Evolutionary conservation across 768 basidiomycete genomes (phyloP).

Genomic region (Panus rudis): DNA sequence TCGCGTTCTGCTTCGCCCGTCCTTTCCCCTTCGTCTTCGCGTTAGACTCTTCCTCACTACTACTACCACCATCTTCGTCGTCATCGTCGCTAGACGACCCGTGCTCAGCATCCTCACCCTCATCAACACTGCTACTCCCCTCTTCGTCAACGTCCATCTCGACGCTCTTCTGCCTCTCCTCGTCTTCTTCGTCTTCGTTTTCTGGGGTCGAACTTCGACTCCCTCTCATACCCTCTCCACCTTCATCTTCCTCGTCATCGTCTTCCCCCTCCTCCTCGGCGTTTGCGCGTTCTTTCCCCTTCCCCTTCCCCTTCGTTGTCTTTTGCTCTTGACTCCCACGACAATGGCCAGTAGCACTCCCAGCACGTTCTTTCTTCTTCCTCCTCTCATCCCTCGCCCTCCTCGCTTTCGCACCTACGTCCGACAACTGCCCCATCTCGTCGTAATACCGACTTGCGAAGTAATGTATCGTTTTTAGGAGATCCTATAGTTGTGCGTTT

Average conservation of each 20-base stretch:
- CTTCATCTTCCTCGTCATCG: conserved; percentile 11
- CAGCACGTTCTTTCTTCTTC: conserved; percentile 12
- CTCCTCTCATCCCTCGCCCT: conserved; percentile 32
- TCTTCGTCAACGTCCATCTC: conserved; percentile 3
- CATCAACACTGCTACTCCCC: background rate
- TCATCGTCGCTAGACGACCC: background rate
- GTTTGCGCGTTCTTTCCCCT: conserved; percentile 9
- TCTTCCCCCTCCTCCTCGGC: conserved; percentile 13
- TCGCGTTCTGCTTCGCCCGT: too few species aligned
- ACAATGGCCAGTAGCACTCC: background rate
- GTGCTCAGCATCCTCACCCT: background rate
- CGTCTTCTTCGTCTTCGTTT: conserved; percentile 12
- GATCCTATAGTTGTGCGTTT: too few species aligned
- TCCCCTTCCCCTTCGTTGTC: conserved; percentile 12
- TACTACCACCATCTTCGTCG: background rate
- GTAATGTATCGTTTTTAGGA: conserved; percentile 46
- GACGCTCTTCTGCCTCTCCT: conserved; percentile 4
- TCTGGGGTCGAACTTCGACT: conserved; percentile 1
- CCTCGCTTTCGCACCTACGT: conserved; percentile 42
- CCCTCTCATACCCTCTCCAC: conserved; percentile 9
- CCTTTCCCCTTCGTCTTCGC: too few species aligned
- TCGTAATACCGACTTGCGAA: conserved; percentile 51
- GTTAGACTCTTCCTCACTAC: background rate
- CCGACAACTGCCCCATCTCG: conserved; percentile 51
- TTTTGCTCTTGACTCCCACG: background rate